These are phyloP conservation scores for Aspergillus coremiiformis DNA, from an alignment of 495 filamentous ascomycete genomes.

Conservation along the genomic window DNA sequence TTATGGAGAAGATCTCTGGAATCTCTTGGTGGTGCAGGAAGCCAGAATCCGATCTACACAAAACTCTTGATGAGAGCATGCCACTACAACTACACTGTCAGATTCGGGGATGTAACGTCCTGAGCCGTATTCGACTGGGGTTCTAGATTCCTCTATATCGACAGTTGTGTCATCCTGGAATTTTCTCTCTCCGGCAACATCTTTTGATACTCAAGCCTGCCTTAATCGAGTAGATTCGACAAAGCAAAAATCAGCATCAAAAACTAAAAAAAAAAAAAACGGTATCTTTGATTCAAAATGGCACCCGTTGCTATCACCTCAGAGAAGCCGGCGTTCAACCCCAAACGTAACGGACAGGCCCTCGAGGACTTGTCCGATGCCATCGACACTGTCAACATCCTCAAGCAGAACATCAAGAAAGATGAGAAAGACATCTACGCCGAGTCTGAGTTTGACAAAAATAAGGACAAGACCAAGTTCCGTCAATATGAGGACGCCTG, in stretches of 20 bases:
- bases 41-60: conserved; percentile 22
- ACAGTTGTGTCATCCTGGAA: neutral
- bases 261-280: conserved; percentile 5
- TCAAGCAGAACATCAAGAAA: conserved; percentile 52
- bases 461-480: conserved; percentile 78
- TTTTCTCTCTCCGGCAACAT: neutral
- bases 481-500: conserved; percentile 71
- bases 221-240: neutral
- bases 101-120: neutral
- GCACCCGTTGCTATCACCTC: conserved; percentile 25
- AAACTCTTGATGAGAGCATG: conserved; percentile 17
- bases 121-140: neutral
- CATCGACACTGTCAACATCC: conserved; percentile 73
- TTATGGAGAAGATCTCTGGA: conserved; percentile 5
- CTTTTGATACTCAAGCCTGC: conserved; percentile 1
- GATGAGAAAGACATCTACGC: conserved; percentile 51
- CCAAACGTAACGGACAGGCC: conserved; percentile 54
- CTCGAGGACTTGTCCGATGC: conserved; percentile 75
- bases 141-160: neutral
- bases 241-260: conserved; percentile 3
- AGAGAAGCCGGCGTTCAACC: conserved; percentile 24
- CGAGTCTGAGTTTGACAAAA: conserved; percentile 58
- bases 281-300: conserved; percentile 20
- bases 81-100: neutral
- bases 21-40: conserved; percentile 15